These are phyloP conservation scores for Lipomyces yarrowii DNA, from an alignment of 1,139 yeast genomes.

Conservation along the genomic window DNA sequence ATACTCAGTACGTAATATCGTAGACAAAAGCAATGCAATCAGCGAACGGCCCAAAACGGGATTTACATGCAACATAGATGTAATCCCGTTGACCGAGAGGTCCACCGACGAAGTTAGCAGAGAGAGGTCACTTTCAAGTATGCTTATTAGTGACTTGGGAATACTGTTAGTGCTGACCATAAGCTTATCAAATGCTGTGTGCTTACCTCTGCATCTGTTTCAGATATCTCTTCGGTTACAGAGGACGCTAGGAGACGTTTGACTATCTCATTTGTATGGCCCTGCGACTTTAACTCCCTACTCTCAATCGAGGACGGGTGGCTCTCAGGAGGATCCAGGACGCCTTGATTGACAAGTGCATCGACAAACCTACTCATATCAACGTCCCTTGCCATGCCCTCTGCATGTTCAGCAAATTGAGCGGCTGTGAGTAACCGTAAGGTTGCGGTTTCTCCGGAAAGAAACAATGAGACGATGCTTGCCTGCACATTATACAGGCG, in stretches of 20 bases:
- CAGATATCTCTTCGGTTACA: slow-evolving; percentile 13
- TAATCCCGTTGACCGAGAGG: slow-evolving; percentile 16
- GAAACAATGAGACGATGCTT: slow-evolving; percentile 17
- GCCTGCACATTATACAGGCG: slow-evolving; percentile 12
- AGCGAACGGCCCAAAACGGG: slow-evolving; percentile 20
- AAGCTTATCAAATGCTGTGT: not conserved
- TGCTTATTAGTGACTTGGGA: slow-evolving; percentile 6
- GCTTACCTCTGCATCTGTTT: slow-evolving; percentile 15
- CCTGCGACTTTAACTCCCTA: not conserved
- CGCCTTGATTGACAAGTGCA: slow-evolving; percentile 26
- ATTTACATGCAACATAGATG: slow-evolving; percentile 17
- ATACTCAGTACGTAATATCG: slow-evolving; percentile 20
- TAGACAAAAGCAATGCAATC: slow-evolving; percentile 16
- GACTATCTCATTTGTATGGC: not conserved
- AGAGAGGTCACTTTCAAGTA: slow-evolving; percentile 7
- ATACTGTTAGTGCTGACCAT: not conserved
- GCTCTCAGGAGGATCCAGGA: slow-evolving; percentile 15
- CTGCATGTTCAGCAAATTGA: slow-evolving; percentile 14
- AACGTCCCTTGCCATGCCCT: slow-evolving; percentile 14
- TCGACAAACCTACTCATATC: slow-evolving; percentile 16
- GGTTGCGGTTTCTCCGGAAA: slow-evolving; percentile 10
- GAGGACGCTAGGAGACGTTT: slow-evolving; percentile 7
- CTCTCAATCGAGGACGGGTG: not conserved
- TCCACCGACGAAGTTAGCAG: slow-evolving; percentile 21
- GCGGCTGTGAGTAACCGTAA: slow-evolving; percentile 8